Percentiles rank a stretch among this genome's conserved stretches.
Evolutionary conservation across 1,284 basidiomycete genomes (phyloP).

Genomic region (Chiua sp.): DNA sequence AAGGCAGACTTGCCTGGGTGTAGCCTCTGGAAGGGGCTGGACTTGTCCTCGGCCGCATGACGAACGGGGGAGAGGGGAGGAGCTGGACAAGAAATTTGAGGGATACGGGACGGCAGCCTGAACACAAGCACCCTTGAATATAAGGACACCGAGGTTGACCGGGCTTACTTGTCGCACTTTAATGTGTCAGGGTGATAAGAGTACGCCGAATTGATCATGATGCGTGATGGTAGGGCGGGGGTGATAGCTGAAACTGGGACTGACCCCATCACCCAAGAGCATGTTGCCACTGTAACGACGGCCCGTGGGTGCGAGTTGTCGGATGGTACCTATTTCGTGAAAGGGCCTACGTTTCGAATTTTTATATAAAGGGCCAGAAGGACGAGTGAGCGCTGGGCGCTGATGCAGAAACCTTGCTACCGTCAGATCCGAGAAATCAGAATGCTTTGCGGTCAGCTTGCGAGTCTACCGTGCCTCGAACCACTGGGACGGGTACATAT

Average conservation of each 20-base stretch:
- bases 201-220: not conserved
- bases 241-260: not conserved
- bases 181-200: not conserved
- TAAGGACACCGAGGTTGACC: not conserved
- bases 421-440: not conserved
- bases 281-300: not conserved
- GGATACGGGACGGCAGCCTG: not conserved
- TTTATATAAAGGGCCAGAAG: not conserved
- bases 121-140: not conserved
- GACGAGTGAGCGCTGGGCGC: not conserved
- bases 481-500: no score
- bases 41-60: constrained; percentile 9
- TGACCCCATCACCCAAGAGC: no score
- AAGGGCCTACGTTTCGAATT: not conserved
- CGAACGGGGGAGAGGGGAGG: not conserved
- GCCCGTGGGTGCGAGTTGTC: not conserved
- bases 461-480: not conserved
- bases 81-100: not conserved
- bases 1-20: constrained; percentile 10
- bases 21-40: not conserved
- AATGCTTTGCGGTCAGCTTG: not conserved
- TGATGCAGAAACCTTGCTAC: not conserved
- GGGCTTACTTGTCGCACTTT: not conserved
- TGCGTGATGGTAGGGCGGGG: not conserved
- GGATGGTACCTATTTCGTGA: not conserved